Evolutionary conservation across 768 basidiomycete species (phyloP).

Genomic region (Hortiboletus flavorubellus): DNA sequence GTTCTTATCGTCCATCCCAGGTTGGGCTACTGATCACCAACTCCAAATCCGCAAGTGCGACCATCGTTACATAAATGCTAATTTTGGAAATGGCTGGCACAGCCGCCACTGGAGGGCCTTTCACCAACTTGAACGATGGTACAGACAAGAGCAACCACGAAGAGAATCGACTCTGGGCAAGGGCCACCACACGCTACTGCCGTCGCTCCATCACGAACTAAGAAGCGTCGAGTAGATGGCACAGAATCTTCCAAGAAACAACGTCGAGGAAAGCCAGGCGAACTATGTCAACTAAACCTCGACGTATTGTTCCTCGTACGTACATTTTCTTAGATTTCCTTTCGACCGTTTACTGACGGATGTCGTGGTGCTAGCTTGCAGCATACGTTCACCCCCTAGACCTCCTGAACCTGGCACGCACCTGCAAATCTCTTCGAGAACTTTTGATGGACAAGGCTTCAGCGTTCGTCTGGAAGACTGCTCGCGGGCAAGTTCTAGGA

Average conservation of each 20-base stretch:
- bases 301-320: no score
- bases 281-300: no score
- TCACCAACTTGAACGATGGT: not conserved
- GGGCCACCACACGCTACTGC: not conserved
- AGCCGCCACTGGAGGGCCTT: not conserved
- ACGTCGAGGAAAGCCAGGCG: no score
- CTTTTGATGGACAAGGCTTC: constrained; percentile 32
- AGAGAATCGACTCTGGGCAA: not conserved
- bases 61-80: no score
- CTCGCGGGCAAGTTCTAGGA: constrained; percentile 29
- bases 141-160: not conserved
- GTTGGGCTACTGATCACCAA: no score
- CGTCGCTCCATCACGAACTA: not conserved
- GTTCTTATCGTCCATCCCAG: no score
- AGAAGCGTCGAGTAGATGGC: not conserved
- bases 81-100: no score
- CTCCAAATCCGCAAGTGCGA: no score
- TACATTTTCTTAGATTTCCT: no score
- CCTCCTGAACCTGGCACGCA: constrained; percentile 2
- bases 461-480: constrained; percentile 26
- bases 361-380: not conserved
- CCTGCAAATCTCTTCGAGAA: constrained; percentile 1
- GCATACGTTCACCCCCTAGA: not conserved
- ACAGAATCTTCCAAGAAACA: not conserved
- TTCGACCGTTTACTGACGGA: no score